Conservation (phyloP, 305 asterid species). For the Fraxinus nigra region DNA sequence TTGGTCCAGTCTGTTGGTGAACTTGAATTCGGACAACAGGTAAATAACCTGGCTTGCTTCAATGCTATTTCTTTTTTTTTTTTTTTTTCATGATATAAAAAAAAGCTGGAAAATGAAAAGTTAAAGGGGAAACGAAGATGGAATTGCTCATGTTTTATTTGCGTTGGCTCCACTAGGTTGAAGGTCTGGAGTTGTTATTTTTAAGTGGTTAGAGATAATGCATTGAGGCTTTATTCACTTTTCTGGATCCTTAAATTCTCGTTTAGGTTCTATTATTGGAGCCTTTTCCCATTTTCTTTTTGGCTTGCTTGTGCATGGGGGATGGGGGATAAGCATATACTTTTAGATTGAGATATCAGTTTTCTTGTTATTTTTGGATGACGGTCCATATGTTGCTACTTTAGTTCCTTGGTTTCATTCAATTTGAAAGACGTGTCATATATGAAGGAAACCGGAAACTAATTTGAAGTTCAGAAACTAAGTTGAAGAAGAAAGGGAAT, state of each 20-base stretch:
- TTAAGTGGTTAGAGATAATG: neutral
- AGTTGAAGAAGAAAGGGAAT: neutral
- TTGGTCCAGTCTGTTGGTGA: conserved; percentile 91
- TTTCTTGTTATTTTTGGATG: neutral
- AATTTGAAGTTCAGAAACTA: neutral
- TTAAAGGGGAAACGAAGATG: neutral
- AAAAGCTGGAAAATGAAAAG: neutral
- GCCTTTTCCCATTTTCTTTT: neutral
- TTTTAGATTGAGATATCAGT: neutral
- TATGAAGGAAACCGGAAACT: neutral
- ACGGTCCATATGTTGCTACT: neutral
- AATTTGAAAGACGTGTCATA: neutral
- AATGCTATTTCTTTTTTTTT: neutral
- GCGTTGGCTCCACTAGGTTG: neutral
- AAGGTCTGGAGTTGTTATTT: neutral
- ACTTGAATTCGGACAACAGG: conserved; percentile 96
- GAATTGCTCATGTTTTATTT: neutral
- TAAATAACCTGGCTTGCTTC: conserved; percentile 25
- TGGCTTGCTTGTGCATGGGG: neutral
- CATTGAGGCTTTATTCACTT: neutral
- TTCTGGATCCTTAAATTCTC: neutral
- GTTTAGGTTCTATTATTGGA: neutral
- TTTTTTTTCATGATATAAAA: neutral
- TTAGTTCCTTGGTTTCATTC: neutral
- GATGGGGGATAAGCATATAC: neutral